phyloP scores from a whole-genome alignment of 2,329 filamentous ascomycete genomes.

The Aotearoamyces nothofagi region DNA sequence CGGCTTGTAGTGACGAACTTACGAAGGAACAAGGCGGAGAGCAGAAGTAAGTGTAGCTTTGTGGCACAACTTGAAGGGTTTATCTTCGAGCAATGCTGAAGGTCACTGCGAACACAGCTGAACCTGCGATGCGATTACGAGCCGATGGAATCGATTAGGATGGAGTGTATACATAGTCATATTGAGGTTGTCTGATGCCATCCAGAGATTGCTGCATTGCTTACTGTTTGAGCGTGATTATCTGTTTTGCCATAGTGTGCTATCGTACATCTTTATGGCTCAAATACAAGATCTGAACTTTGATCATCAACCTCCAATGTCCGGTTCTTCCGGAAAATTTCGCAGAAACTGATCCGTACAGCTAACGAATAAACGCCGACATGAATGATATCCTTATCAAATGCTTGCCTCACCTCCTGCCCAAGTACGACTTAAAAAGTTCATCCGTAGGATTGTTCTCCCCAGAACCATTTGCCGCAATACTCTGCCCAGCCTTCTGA shows the following conservation, averaged over 20 bases:
- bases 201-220: too few relatives aligned
- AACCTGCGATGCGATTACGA: constrained; percentile 1
- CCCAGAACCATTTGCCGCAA: constrained; percentile 35
- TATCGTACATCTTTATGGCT: too few relatives aligned
- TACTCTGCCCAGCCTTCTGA: constrained; percentile 59
- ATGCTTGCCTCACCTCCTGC: constrained; percentile 41
- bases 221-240: too few relatives aligned
- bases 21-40: constrained; percentile 44
- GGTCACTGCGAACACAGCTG: constrained; percentile 5
- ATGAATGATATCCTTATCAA: too few relatives aligned
- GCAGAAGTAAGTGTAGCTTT: constrained; percentile 18
- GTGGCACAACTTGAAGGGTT: constrained; percentile 1
- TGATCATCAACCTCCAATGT: too few relatives aligned
- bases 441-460: constrained; percentile 67
- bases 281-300: too few relatives aligned
- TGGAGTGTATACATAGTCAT: neutral
- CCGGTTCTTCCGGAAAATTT: too few relatives aligned
- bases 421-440: constrained; percentile 83
- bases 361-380: too few relatives aligned
- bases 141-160: neutral
- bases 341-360: too few relatives aligned
- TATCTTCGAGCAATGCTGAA: constrained; percentile 9
- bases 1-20: constrained; percentile 53
- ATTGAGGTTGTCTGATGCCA: too few relatives aligned
- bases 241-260: too few relatives aligned